Evolutionary conservation across 805 yeast genomes (phyloP).

Genomic region (Suhomyces sp.): DNA sequence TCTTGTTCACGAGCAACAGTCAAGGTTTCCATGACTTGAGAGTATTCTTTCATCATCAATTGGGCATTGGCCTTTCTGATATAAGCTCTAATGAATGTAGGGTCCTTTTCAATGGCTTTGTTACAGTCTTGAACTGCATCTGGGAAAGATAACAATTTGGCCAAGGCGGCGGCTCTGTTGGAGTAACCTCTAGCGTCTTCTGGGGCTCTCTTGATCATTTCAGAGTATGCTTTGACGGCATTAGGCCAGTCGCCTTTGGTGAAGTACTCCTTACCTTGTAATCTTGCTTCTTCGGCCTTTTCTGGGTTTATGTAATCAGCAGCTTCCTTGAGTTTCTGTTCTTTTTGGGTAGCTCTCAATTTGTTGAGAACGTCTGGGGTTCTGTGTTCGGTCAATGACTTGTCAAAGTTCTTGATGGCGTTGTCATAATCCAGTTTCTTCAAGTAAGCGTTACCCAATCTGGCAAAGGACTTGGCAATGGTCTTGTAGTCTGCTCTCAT

Average conservation of each 20-base stretch:
- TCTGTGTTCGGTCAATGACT: slow-evolving; percentile 94
- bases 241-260: slow-evolving; percentile 93
- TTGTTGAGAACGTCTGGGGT: slow-evolving; percentile 89
- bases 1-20: slow-evolving; percentile 76
- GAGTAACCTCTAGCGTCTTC: slow-evolving; percentile 95
- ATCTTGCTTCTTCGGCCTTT: slow-evolving; percentile 93
- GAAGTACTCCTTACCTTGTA: slow-evolving; percentile 86
- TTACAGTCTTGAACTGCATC: slow-evolving; percentile 94
- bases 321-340: slow-evolving; percentile 73
- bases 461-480: slow-evolving; percentile 89
- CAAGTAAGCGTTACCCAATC: slow-evolving; percentile 79
- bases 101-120: slow-evolving; percentile 82
- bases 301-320: slow-evolving; percentile 81
- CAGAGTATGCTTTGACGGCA: slow-evolving; percentile 92
- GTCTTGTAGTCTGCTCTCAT: slow-evolving; percentile 86
- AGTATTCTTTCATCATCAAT: slow-evolving; percentile 84
- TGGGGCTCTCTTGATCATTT: slow-evolving; percentile 97
- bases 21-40: slow-evolving; percentile 77
- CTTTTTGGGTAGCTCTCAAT: slow-evolving; percentile 83
- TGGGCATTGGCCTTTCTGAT: slow-evolving; percentile 95
- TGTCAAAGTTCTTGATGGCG: slow-evolving; percentile 79
- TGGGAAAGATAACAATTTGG: slow-evolving; percentile 94
- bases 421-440: slow-evolving; percentile 69
- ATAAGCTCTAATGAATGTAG: slow-evolving; percentile 88
- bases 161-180: slow-evolving; percentile 95